A percentile compares a stretch with the other conserved stretches of the same genome.
Evolutionary conservation across 805 yeast genomes (phyloP).

Genomic region (Metschnikowia orientalis): DNA sequence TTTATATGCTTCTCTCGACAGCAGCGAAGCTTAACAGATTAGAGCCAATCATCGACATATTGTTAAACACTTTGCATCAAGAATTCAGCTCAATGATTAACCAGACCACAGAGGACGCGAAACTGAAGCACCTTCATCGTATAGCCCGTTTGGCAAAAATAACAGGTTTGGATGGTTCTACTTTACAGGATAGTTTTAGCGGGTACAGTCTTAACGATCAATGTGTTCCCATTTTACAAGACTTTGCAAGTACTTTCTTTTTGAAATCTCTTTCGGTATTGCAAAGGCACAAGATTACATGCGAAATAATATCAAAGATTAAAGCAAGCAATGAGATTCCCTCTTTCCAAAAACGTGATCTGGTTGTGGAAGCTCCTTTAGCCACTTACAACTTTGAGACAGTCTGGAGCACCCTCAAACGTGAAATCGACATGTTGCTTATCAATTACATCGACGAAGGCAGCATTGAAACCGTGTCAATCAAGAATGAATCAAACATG

Average conservation of each 20-base stretch:
- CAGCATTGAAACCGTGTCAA: slow-evolving; percentile 1
- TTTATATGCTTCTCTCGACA: slow-evolving; percentile 50
- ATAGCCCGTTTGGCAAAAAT: slow-evolving; percentile 28
- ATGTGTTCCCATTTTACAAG: slow-evolving; percentile 55
- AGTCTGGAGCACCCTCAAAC: slow-evolving; percentile 30
- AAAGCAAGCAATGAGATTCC: slow-evolving; percentile 21
- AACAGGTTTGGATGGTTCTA: slow-evolving; percentile 25
- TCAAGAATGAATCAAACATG: slow-evolving; percentile 6
- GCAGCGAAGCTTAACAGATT: slow-evolving; percentile 59
- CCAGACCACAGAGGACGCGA: slow-evolving; percentile 60
- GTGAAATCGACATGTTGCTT: slow-evolving; percentile 31
- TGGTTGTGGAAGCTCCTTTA: slow-evolving; percentile 4
- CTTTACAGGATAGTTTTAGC: slow-evolving; percentile 21
- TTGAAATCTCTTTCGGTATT: slow-evolving; percentile 56
- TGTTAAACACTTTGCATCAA: slow-evolving; percentile 50
- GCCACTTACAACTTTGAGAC: slow-evolving; percentile 19
- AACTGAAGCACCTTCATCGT: slow-evolving; percentile 45
- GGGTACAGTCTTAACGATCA: slow-evolving; percentile 41
- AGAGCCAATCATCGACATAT: slow-evolving; percentile 50
- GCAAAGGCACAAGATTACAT: slow-evolving; percentile 65
- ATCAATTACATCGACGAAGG: slow-evolving; percentile 31
- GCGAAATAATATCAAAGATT: slow-evolving; percentile 46
- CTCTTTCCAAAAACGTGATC: slow-evolving; percentile 9
- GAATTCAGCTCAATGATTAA: slow-evolving; percentile 64
- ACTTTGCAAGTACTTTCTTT: slow-evolving; percentile 69